Conservation (phyloP, 179 eudicot species). For the Carnegiea gigantea region DNA sequence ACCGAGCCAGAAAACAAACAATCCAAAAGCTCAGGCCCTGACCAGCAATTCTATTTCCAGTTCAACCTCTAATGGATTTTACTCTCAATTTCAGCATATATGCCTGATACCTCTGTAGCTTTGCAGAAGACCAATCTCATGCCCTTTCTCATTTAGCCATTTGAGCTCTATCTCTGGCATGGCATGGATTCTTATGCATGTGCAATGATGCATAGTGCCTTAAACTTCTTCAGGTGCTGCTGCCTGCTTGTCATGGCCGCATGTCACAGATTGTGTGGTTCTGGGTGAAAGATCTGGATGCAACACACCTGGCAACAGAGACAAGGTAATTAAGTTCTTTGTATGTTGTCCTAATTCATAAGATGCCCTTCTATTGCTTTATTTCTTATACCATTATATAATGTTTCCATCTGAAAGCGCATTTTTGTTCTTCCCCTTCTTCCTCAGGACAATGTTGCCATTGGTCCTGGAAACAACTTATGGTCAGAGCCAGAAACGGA, state of each 20-base stretch:
- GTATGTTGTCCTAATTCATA: background rate
- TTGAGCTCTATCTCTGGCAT: background rate
- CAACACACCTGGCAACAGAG: conserved; percentile 16
- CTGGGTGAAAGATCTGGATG: conserved; percentile 29
- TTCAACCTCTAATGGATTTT: background rate
- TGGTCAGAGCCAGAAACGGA: conserved; percentile 17
- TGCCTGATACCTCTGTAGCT: background rate
- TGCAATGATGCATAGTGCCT: background rate
- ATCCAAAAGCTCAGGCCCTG: background rate
- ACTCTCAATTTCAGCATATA: background rate
- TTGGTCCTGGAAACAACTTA: conserved; percentile 19
- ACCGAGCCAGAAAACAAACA: background rate
- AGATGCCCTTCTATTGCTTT: background rate
- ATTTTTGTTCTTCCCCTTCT: conserved; percentile 3
- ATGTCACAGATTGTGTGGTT: conserved; percentile 6
- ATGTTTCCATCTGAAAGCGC: background rate
- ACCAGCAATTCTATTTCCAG: background rate
- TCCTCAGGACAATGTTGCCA: conserved; percentile 29
- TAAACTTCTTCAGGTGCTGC: conserved; percentile 22
- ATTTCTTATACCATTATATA: background rate
- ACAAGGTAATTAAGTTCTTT: conserved; percentile 37
- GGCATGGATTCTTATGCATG: background rate
- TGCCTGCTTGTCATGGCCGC: conserved; percentile 29
- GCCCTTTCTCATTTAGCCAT: background rate
- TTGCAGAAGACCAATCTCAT: background rate